A percentile compares a stretch with the other conserved stretches of the same genome.
Evolutionary conservation across 306 rosid species (phyloP).

Genomic region (Prunus campanulata): DNA sequence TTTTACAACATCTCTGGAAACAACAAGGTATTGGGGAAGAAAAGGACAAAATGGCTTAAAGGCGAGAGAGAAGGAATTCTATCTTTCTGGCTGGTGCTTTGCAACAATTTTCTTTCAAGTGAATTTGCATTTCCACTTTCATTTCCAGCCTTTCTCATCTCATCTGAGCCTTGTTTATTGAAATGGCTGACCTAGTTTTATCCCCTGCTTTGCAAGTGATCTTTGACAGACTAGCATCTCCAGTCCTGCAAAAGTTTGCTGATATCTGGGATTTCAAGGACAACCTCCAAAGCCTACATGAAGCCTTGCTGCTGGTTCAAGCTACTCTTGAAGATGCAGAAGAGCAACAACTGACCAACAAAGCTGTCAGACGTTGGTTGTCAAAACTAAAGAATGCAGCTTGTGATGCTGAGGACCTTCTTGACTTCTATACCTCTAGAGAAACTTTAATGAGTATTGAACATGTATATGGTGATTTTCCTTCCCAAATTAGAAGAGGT

Average conservation of each 20-base stretch:
- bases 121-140: too few species aligned
- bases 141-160: too few species aligned
- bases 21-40: too few species aligned
- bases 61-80: too few species aligned
- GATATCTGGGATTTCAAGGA: not conserved
- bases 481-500: too few species aligned
- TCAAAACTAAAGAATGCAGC: not conserved
- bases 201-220: constrained; percentile 4
- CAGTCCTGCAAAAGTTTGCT: not conserved
- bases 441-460: not conserved
- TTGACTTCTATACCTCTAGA: not conserved
- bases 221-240: constrained; percentile 12
- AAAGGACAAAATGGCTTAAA: too few species aligned
- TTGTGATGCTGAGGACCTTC: not conserved
- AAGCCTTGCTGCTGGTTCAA: not conserved
- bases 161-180: too few species aligned
- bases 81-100: too few species aligned
- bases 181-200: too few species aligned
- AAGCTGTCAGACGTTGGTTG: constrained; percentile 6
- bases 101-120: too few species aligned
- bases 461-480: too few species aligned
- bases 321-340: constrained; percentile 20
- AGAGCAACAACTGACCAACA: constrained; percentile 2
- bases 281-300: not conserved
- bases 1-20: too few species aligned